Percentiles rank a stretch among this genome's conserved stretches.
Conservation (phyloP, 2,329 filamentous ascomycete genomes). For the Fonsecaea pedrosoi region DNA sequence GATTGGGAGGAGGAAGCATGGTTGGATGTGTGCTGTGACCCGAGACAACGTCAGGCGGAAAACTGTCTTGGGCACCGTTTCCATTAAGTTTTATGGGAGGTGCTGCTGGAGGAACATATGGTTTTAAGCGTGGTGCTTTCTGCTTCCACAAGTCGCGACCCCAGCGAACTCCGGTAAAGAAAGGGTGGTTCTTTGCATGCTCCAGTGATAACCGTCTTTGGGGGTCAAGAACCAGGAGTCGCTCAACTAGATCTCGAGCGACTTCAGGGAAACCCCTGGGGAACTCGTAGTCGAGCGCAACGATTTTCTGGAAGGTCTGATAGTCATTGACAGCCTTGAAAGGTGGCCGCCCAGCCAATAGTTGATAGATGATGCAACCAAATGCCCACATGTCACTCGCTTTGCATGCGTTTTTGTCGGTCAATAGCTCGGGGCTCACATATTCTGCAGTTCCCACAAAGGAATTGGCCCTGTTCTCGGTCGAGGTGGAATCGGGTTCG, state of each 20-base stretch:
- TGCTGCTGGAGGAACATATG: constrained; percentile 77
- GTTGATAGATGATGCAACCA: constrained; percentile 96
- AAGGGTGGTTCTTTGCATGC: constrained; percentile 94
- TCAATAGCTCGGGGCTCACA: constrained; percentile 95
- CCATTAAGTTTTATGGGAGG: constrained; percentile 81
- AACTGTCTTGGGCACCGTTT: constrained; percentile 47
- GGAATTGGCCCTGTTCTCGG: constrained; percentile 76
- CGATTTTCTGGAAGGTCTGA: constrained; percentile 97
- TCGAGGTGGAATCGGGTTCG: constrained; percentile 52
- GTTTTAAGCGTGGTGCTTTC: constrained; percentile 84
- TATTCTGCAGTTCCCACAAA: constrained; percentile 99
- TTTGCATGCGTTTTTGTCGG: constrained; percentile 96
- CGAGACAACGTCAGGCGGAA: constrained; percentile 52
- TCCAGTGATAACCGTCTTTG: constrained; percentile 84
- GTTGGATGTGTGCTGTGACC: constrained; percentile 46
- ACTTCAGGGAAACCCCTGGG: constrained; percentile 84
- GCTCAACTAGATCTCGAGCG: constrained; percentile 87
- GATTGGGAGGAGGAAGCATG: constrained; percentile 49
- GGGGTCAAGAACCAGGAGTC: constrained; percentile 88
- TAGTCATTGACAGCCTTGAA: constrained; percentile 98
- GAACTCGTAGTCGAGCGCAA: constrained; percentile 91
- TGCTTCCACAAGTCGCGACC: constrained; percentile 85
- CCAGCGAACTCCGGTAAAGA: constrained; percentile 87
- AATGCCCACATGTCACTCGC: constrained; percentile 98
- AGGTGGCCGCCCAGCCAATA: constrained; percentile 91